A percentile compares a stretch with the other conserved stretches of the same genome.
phyloP scores from a whole-genome alignment of 352 stramenopile species.

The Phytophthora constricta region DNA sequence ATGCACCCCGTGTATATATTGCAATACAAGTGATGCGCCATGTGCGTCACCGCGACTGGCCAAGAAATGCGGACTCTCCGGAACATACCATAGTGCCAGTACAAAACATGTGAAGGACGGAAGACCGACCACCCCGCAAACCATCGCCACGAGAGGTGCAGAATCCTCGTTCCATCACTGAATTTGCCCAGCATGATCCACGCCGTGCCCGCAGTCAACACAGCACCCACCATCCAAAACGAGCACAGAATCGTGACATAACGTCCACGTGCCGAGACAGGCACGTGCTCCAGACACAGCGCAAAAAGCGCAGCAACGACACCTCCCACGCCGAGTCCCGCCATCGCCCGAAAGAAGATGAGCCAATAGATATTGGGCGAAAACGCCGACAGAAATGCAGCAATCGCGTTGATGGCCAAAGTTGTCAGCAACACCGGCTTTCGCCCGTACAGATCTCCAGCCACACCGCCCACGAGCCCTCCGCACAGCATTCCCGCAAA shows the following conservation, averaged over 20 bases:
- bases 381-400: conserved; percentile 79
- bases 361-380: conserved; percentile 75
- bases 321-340: conserved; percentile 80
- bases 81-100: conserved; percentile 70
- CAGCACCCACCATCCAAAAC: conserved; percentile 92
- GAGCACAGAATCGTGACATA: conserved; percentile 90
- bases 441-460: conserved; percentile 84
- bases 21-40: conserved; percentile 58
- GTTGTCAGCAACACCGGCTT: conserved; percentile 79
- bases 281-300: conserved; percentile 87
- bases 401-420: conserved; percentile 79
- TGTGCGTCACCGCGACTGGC: conserved; percentile 67
- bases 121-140: conserved; percentile 80
- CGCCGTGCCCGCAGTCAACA: conserved; percentile 79
- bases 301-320: conserved; percentile 89
- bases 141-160: conserved; percentile 82
- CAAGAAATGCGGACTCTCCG: conserved; percentile 85
- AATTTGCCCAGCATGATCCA: conserved; percentile 89
- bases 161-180: conserved; percentile 58
- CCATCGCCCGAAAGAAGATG: conserved; percentile 76
- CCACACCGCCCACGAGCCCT: conserved; percentile 73
- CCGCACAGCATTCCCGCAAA: conserved; percentile 91
- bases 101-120: conserved; percentile 77
- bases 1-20: conserved; percentile 69
- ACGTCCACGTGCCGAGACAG: conserved; percentile 64